Evolutionary conservation across 257 asterid genomes (phyloP), one percentile per base, ranked within the genome.

Genomic region (Cynanchum wilfordii): DNA sequence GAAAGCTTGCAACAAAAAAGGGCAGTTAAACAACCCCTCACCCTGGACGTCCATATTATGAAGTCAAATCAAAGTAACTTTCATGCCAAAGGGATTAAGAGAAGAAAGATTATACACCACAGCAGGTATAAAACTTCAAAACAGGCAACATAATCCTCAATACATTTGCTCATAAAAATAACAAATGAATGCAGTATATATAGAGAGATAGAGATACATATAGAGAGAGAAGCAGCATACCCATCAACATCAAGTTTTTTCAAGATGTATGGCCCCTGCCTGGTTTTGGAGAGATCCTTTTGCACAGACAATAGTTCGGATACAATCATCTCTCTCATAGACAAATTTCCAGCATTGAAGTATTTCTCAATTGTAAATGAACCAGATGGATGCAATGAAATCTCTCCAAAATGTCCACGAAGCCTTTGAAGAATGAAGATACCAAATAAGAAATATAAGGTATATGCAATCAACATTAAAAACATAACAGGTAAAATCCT

Each of bases 191-290:
- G 20, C 15, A 24, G 27, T 10, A 6, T 0, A 24, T 10, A 6
- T 0, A 24, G 38, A 19, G 33, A 29, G 33, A 16, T n/a, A n/a
- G n/a, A n/a, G n/a, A n/a, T n/a, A n/a, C n/a, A n/a, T n/a, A n/a
- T n/a, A n/a, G 45, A 50, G 52, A 25, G 72, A 50, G 52, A 13
- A 44, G 44, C 51, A 70, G 72, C 88, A 83, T 86, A 95, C 99
- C 98, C 96, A 71, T 88, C 98, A 60, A 92, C 89, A 71, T 92
- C 98, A 69, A 95, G 91, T 75, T 87, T 95, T 87, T 88, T 88
- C 86, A 89, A 77, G 64, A 92, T 86, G 78, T 89, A 92, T n/a
- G 99, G 98, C 19, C 98, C 99, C 84, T 92, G 99, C 80, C 79
- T 92, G 74, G 91, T 85, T 87, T 86, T 90, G 63, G 89, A 85